Base-by-base conservation (phyloP, 108 stramenopile genomes). In the Pelagomonas calceolata region DNA sequence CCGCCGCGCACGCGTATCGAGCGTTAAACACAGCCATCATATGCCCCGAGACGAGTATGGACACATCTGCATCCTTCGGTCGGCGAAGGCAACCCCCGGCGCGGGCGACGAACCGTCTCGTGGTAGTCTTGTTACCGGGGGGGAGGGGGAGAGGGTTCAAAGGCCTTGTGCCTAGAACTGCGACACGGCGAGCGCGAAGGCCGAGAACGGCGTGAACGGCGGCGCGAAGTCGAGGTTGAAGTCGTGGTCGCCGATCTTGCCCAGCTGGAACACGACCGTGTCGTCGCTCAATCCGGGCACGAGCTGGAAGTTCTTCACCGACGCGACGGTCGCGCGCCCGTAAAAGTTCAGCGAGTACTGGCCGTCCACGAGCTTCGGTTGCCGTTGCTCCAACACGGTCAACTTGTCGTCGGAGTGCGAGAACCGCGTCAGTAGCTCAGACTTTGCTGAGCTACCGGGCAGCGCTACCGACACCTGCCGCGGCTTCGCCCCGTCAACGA, bases 281-380 rank as follows among this genome's bases (percentile, higher is more conserved):
- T 12, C 39, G 39, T 43, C 30, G 63, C 80, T 76, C 35, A 76
- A 68, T 32, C 68, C 68, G 63, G 75, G 44, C 44, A 78, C 76
- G 29, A 82, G 72, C 68, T 82, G 81, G 68, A 82, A 78, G 77
- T 82, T 82, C 68, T 82, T 82, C 30, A 80, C 81, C n/a, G 69
- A 71, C 17, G 81, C 77, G 18, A 82, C 51, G 14, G 69, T 82
- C 32, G 80, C 81, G 0, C 81, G 72, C 35, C 81, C 81, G 36
- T 35, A 43, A 37, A 82, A 82, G 69, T 82, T 80, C 70, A 82
- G 75, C 35, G 7, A 9, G 51, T 60, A 60, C 51, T 60, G 51
- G 51, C 51, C 51, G 51, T 60, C 29, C 21, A 60, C 26, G 51
- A 60, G 51, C 21, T 26, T 17, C 21, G 51, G 51, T 12, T 60